Evolutionary conservation across 257 asterid species (phyloP), one percentile per base, ranked within the genome.

Genomic region (Eucommia ulmoides): DNA sequence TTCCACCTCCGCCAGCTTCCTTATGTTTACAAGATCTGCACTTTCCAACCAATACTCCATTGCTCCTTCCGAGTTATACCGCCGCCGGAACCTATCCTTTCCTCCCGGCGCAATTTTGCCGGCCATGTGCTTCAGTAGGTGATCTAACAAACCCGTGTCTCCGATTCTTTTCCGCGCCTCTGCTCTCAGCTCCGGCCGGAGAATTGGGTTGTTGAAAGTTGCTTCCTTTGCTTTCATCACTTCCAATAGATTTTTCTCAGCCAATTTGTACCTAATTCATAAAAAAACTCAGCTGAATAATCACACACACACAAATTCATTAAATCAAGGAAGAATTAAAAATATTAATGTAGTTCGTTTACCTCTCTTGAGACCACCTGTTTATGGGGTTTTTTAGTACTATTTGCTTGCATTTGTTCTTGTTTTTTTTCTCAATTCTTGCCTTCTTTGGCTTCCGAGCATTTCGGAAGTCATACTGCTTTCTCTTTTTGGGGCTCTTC

Each of bases 1-100:
- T 51, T 59, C 46, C 0, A 86, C 88, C 48, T 93, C 98, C 49
- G 98, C 98, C 23, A 76, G 77, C 58, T 49, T 82, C 59, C 98
- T 75, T 23, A 83, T 58, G 54, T 70, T 62, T 23, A 82, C 84
- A 49, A 89, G 83, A 53, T 80, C 79, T 64, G 98, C 92, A 75
- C 67, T 70, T 67, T 89, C 98, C 71, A 89, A 53, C 98, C 98
- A 89, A 65, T 89, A 89, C 77, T 89, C 93, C 96, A 89, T 89
- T 26, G 94, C 93, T 22, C 98, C 98, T 20, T 85, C 96, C 2
- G 94, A 86, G 66, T 88, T 81, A 74, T 88, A 95, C 64, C 97
- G 60, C 59, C 97, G 56, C 56, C 97, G 60, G 67, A 88, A 88
- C 45, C 97, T 62, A 49, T 67, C 79, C 19, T 63, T 52, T 15